phyloP scores from a whole-genome alignment of 2,329 filamentous ascomycete genomes.

The Teratosphaeria nubilosa region DNA sequence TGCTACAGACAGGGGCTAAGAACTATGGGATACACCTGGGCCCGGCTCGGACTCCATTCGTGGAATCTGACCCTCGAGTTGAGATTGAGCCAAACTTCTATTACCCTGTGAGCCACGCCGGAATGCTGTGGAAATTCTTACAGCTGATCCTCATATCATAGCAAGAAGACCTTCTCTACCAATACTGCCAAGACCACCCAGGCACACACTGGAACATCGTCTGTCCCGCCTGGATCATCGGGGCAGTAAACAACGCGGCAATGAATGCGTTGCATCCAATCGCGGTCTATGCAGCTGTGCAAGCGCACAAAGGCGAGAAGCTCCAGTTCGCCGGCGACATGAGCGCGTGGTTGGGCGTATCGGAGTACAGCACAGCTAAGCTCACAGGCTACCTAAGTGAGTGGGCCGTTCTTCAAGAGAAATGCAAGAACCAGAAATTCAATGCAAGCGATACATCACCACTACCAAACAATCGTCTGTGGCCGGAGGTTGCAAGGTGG shows the following conservation, averaged over 20 bases:
- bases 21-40: conserved; percentile 41
- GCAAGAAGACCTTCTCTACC: conserved; percentile 41
- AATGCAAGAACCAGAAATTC: conserved; percentile 31
- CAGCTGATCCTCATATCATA: neutral
- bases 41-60: conserved; percentile 32
- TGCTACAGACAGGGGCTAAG: conserved; percentile 44
- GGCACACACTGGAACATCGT: conserved; percentile 34
- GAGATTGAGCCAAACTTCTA: conserved; percentile 44
- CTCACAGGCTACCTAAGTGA: conserved; percentile 42
- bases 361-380: conserved; percentile 34
- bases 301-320: conserved; percentile 30
- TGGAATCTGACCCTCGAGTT: conserved; percentile 37
- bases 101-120: conserved; percentile 26
- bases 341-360: conserved; percentile 34
- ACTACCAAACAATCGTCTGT: conserved; percentile 41
- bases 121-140: neutral
- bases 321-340: conserved; percentile 38
- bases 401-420: conserved; percentile 38
- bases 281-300: conserved; percentile 41
- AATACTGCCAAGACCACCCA: conserved; percentile 29
- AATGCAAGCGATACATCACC: conserved; percentile 38
- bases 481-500: conserved; percentile 37
- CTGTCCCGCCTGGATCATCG: conserved; percentile 36
- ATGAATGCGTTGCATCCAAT: conserved; percentile 43
- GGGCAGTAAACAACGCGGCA: conserved; percentile 21